phyloP scores from a whole-genome alignment of 345 rosid species.

The Anastatica hierochuntica region DNA sequence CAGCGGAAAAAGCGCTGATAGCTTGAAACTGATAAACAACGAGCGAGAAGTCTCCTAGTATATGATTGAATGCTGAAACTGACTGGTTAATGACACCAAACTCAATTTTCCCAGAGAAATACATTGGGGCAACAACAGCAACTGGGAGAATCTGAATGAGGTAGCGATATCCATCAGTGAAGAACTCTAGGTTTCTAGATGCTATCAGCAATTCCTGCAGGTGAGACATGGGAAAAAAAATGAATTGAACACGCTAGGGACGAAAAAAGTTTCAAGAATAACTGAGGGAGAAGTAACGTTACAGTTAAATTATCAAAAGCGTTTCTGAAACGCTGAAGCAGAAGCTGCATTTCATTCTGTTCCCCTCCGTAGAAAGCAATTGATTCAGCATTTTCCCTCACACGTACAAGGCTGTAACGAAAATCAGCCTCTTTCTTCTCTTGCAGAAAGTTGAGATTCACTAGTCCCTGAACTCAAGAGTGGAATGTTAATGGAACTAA shows the following conservation, averaged over 20 bases:
- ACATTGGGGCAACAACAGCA: conserved; percentile 98
- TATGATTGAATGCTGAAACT: conserved; percentile 93
- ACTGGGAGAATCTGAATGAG: conserved; percentile 97
- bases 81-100: conserved; percentile 98
- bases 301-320: conserved; percentile 85
- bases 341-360: conserved; percentile 76
- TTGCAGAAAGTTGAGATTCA: conserved; percentile 81
- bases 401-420: conserved; percentile 91
- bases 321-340: conserved; percentile 77
- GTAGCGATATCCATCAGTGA: conserved; percentile 89
- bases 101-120: conserved; percentile 93
- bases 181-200: conserved; percentile 94
- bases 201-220: conserved; percentile 79
- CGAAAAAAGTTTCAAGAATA: not conserved
- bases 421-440: conserved; percentile 98
- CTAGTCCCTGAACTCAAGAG: conserved; percentile 57
- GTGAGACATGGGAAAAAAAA: conserved; percentile 9
- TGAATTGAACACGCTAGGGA: conserved; percentile 3
- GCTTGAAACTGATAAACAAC: conserved; percentile 93
- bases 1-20: conserved; percentile 94
- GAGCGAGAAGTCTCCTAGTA: conserved; percentile 88
- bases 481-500: conserved; percentile 1
- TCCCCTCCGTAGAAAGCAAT: conserved; percentile 95
- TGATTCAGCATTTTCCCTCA: conserved; percentile 95
- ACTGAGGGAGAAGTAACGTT: conserved; percentile 6